phyloP scores from a whole-genome alignment of 2,329 filamentous ascomycete species.

The Phaeomoniella chlamydospora region DNA sequence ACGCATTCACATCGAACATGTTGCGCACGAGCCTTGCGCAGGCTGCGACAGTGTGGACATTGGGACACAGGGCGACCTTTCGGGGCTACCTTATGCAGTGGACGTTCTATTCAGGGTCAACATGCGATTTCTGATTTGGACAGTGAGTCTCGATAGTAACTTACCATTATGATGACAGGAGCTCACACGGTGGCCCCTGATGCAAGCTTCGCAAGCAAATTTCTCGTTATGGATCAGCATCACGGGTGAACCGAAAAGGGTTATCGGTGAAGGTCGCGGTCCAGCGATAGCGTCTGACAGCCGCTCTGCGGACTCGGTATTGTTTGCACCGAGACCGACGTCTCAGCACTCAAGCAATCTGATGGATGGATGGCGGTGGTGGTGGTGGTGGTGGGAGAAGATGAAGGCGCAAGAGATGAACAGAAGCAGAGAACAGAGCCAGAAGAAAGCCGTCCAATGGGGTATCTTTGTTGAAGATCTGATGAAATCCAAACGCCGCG shows the following conservation, averaged over 20 bases:
- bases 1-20: constrained; percentile 96
- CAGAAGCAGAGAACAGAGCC: too few relatives aligned
- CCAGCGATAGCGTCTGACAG: background rate
- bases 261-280: background rate
- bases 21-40: constrained; percentile 89
- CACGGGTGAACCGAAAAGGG: background rate
- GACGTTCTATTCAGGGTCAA: constrained; percentile 51
- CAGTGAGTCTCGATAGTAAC: constrained; percentile 20
- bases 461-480: background rate
- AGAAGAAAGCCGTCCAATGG: too few relatives aligned
- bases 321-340: too few relatives aligned
- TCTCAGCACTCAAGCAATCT: too few relatives aligned
- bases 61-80: constrained; percentile 96
- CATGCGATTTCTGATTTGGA: constrained; percentile 5
- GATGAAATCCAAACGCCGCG: background rate
- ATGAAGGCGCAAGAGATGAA: background rate
- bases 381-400: too few relatives aligned
- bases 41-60: constrained; percentile 89
- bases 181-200: constrained; percentile 96
- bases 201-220: constrained; percentile 94
- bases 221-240: constrained; percentile 94
- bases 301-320: background rate
- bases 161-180: constrained; percentile 92
- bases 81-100: constrained; percentile 88
- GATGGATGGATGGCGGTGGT: too few relatives aligned